Base-by-base conservation (phyloP, 768 basidiomycete species). In the Brasilioporus rufonigricans region DNA sequence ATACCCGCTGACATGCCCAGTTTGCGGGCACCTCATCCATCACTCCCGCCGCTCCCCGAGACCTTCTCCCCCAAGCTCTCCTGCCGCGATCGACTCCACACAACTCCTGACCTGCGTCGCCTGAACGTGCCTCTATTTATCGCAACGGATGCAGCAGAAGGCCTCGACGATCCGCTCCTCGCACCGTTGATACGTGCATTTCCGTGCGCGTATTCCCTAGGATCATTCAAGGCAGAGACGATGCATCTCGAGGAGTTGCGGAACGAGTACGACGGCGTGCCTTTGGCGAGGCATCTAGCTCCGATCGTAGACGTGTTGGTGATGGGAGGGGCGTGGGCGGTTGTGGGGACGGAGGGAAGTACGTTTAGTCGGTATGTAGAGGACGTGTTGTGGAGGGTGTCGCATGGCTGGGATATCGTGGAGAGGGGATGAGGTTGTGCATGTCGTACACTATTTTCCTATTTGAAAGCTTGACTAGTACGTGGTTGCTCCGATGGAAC, bases 231-330 rank as follows among this genome's bases (percentile, higher is more conserved):
- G 18, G 26, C 35, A 48, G 48, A 64, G 65, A 49, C 70, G 29
- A 62, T 58, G 23, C 56, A 61, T 12, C 65, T 83, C 49, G 67
- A 71, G 32, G 52, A 54, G 16, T 44, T 82, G 48, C 63, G 61
- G 24, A 85, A 80, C 57, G 71, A 60, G 8, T 68, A 79, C 38
- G 86, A 87, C 59, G 78, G 79, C 3, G 66, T 80, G 26, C 62
- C 50, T 31, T 65, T 90, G 59, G 74, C 63, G 19, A 61, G 56
- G 16, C 80, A 82, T 59, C 54, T 89, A 12, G 61, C 80, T 21
- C 86, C 89, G 2, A 80, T 90, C 53, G 61, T 92, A 31, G 89
- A 91, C 64, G 87, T 85, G 7, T 74, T 89, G 72, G 79, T 93
- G 29, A 80, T 82, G 16, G 80, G 81, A 3, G 76, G 76, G 49